A percentile compares a stretch with the other conserved stretches of the same genome.
Conservation (phyloP, 768 basidiomycete species). For the Cyathus striatus region DNA sequence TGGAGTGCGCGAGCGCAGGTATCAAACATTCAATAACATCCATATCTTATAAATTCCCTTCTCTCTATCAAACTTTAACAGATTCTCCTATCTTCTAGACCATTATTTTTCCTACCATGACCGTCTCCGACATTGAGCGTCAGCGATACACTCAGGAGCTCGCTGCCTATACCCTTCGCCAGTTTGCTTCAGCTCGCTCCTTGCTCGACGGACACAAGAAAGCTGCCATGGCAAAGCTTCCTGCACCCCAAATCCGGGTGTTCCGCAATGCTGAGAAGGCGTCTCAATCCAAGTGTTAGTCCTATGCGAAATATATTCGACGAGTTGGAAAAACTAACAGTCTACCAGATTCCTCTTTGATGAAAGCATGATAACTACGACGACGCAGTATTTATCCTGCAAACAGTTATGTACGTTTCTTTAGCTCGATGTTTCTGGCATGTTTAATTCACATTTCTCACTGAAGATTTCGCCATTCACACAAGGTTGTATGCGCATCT, state of each 20-base stretch:
- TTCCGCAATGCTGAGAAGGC: conserved; percentile 14
- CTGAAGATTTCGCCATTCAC: no score
- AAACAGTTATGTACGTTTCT: neutral
- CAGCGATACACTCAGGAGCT: conserved; percentile 42
- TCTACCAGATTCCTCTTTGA: no score
- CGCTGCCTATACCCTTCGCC: conserved; percentile 42
- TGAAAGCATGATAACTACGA: no score
- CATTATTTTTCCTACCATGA: no score
- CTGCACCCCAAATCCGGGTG: conserved; percentile 25
- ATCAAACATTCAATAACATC: conserved; percentile 2
- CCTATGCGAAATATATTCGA: no score
- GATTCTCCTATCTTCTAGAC: no score
- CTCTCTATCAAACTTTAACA: no score
- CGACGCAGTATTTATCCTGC: neutral
- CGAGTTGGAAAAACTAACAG: no score
- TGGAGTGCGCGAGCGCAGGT: neutral
- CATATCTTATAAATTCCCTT: no score
- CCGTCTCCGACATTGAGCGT: conserved; percentile 18
- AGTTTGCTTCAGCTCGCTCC: conserved; percentile 35
- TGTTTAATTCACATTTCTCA: no score
- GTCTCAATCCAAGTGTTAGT: neutral
- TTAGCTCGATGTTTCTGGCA: neutral
- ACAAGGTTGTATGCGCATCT: no score
- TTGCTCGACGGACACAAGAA: conserved; percentile 22
- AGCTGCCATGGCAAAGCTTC: conserved; percentile 30